These are phyloP conservation scores for Malus asiatica DNA, from an alignment of 306 rosid species.

Conservation along the genomic window DNA sequence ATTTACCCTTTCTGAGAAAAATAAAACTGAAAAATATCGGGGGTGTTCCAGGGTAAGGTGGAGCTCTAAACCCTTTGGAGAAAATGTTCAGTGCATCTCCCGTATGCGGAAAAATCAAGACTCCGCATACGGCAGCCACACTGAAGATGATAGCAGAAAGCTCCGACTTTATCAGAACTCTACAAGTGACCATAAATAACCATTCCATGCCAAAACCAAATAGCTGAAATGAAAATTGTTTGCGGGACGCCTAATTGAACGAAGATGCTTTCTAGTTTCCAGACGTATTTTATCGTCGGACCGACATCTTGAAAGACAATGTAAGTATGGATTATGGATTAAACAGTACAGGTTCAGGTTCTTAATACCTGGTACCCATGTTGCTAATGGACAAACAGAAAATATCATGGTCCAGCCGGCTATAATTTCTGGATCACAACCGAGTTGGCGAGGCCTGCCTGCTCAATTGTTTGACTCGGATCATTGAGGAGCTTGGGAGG, in stretches of 20 bases:
- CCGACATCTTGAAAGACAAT: neutral
- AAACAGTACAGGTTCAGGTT: constrained; percentile 10
- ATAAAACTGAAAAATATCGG: no score
- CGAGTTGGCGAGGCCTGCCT: constrained; percentile 85
- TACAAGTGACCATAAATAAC: neutral
- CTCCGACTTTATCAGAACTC: neutral
- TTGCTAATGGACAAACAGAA: constrained; percentile 5
- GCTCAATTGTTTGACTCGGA: constrained; percentile 63
- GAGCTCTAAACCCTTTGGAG: neutral
- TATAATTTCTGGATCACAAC: constrained; percentile 91
- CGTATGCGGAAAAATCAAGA: neutral
- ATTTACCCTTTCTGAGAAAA: no score
- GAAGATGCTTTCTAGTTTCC: neutral
- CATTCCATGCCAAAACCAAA: neutral
- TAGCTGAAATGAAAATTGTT: neutral
- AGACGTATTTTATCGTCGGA: neutral
- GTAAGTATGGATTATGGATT: neutral
- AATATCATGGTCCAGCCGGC: constrained; percentile 6
- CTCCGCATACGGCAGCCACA: neutral
- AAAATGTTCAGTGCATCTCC: neutral
- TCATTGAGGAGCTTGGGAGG: constrained; percentile 83
- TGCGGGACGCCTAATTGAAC: neutral
- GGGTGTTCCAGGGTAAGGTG: neutral
- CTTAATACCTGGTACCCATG: constrained; percentile 10
- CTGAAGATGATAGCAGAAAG: neutral